A percentile compares a stretch with the other conserved stretches of the same genome.
Evolutionary conservation across 306 rosid species (phyloP).

Genomic region (Citrullus mucosospermus): DNA sequence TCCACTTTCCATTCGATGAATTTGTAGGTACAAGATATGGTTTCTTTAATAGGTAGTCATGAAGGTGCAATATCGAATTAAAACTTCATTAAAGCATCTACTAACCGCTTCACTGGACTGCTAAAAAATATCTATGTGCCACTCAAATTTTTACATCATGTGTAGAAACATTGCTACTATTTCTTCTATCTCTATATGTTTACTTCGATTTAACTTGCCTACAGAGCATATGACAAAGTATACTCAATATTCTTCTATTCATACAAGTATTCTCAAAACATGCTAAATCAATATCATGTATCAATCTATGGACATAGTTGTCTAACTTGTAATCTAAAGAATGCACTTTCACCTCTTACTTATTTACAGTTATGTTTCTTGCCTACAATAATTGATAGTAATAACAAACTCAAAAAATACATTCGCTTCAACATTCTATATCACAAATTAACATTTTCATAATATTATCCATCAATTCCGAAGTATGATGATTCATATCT

Average conservation of each 20-base stretch:
- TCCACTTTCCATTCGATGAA: background rate
- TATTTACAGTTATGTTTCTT: no score
- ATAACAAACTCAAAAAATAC: no score
- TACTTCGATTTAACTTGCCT: background rate
- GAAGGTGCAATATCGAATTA: background rate
- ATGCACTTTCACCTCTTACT: no score
- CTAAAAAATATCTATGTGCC: background rate
- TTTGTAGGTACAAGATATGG: background rate
- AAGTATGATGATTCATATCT: no score
- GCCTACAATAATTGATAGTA: no score
- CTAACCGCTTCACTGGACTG: background rate
- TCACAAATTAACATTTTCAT: no score
- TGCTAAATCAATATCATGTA: background rate
- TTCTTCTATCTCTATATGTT: no score
- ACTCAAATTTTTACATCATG: background rate
- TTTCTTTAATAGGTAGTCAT: background rate
- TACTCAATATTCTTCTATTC: background rate
- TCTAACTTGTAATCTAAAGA: background rate
- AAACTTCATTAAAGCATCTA: no score
- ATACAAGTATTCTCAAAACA: background rate
- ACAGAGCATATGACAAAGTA: background rate
- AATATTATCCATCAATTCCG: no score
- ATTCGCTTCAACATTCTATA: no score
- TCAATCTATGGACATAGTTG: background rate
- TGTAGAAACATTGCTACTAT: background rate